A percentile compares a stretch with the other conserved stretches of the same genome.
Evolutionary conservation across 2,329 filamentous ascomycete species (phyloP).

Genomic region (Penicillium italicum): DNA sequence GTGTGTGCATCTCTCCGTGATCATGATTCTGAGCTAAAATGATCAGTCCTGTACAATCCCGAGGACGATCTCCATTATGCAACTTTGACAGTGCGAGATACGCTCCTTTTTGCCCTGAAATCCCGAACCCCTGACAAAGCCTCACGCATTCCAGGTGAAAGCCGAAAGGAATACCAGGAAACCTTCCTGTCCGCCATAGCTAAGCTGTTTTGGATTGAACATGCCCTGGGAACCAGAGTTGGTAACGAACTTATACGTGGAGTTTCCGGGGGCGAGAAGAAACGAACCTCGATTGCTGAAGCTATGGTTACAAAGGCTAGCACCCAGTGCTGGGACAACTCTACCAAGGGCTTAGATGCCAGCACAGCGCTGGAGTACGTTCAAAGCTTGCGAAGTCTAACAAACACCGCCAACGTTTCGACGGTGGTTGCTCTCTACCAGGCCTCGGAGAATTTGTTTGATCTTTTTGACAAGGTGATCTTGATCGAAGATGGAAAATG

Average conservation of each 20-base stretch:
- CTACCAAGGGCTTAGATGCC: slow-evolving; percentile 68
- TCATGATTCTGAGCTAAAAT: slow-evolving; percentile 6
- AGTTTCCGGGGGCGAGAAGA: slow-evolving; percentile 67
- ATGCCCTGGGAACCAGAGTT: slow-evolving; percentile 69
- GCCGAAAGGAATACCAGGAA: slow-evolving; percentile 56
- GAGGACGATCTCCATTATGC: slow-evolving; percentile 76
- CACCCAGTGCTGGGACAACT: slow-evolving; percentile 73
- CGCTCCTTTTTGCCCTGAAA: slow-evolving; percentile 67
- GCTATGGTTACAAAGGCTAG: slow-evolving; percentile 65
- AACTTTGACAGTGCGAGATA: slow-evolving; percentile 71
- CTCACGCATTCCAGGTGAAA: slow-evolving; percentile 60
- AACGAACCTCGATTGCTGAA: slow-evolving; percentile 79
- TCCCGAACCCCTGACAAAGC: slow-evolving; percentile 63
- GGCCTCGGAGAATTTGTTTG: slow-evolving; percentile 52
- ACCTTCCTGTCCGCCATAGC: slow-evolving; percentile 66
- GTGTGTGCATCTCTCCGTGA: slow-evolving; percentile 13
- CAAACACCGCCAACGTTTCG: slow-evolving; percentile 61
- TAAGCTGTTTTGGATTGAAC: slow-evolving; percentile 67
- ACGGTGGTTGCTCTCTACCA: slow-evolving; percentile 70
- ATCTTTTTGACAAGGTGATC: slow-evolving; percentile 65
- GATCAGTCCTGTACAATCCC: slow-evolving; percentile 66
- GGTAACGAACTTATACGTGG: slow-evolving; percentile 72
- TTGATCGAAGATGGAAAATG: slow-evolving; percentile 66
- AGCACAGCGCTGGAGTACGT: slow-evolving; percentile 72
- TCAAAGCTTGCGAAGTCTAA: slow-evolving; percentile 60